Base-by-base conservation (phyloP, 1,284 basidiomycete genomes). In the Malassezia dermatis region DNA sequence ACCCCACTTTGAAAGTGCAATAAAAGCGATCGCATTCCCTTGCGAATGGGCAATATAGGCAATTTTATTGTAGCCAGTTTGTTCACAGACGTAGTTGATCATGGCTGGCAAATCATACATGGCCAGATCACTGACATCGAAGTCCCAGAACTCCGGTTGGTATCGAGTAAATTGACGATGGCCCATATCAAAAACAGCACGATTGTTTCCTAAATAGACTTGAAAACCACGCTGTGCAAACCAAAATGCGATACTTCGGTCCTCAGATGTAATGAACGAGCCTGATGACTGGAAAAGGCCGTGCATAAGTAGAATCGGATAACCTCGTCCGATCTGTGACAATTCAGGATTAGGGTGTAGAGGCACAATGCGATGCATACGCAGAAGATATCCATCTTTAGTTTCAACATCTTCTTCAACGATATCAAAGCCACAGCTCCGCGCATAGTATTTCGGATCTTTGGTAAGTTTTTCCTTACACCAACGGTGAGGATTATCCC, bases 271-370 rank as follows among this genome's bases (percentile, higher is more conserved):
- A 58, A 83, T 78, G 65, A 83, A 83, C 40, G 78, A 79, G 5
- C 82, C 82, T n/a, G 79, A 79, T 4, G 78, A 80, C 71, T 83
- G 82, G 72, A 83, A 83, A 4, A 83, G 75, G 13, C 82, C 81
- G 74, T 83, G 81, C 60, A 82, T 77, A 60, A 83, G 78, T 11
- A 83, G 73, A n/a, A 82, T 78, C 0, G 81, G 81, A 72, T 78
- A 82, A 1, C 80, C 80, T 8, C 27, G 13, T 21, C 78, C 78
- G 8, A 50, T 73, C 67, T 5, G 63, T 54, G 41, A 53, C 57
- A 61, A 75, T 42, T 77, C 62, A 15, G 78, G 78, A 59, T 80
- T 78, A 15, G 27, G 32, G 15, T 39, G 8, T n/a, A 48, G 21
- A n/a, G 51, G 81, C 76, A 41, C 24, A 50, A 83, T 78, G 45